Evolutionary conservation across 495 filamentous ascomycete species (phyloP), one percentile per base, ranked within the genome.

Genomic region (Aeminium ludgeri): DNA sequence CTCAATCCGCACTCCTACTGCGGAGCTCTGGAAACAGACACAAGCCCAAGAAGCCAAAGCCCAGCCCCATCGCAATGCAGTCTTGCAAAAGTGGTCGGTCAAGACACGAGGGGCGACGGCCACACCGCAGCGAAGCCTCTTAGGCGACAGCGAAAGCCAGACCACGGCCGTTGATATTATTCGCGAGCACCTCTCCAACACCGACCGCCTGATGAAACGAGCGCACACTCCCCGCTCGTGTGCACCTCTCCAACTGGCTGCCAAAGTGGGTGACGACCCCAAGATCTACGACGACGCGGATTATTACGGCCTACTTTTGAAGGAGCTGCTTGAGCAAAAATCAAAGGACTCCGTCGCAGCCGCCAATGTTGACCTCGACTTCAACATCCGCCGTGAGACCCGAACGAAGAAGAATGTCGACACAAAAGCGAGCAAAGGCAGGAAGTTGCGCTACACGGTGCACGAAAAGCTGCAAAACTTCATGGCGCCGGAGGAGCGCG

Each of bases 391-490:
- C 6, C 46, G 56, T 2, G 83, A 86, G 50, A 80, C 79, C 36
- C 89, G 86, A 57, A 73, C 74, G 15, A 78, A 79, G 61, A 80
- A 82, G 48, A 67, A 74, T 27, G 78, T 96, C 13, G 89, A 97
- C 61, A 84, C 85, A 12, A 87, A 84, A 50, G 91, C 91, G 10
- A 92, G 84, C 51, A 96, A 96, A 63, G 89, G 89, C 4, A 65
- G 89, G 38, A 97, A 94, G 62, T 70, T 97, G 72, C 65, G 80
- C 33, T 96, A 81, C 60, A 83, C 78, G 34, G 85, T 96, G 13
- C 87, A 96, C 52, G 86, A 96, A 64, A 96, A 94, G 60, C 59
- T 97, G 46, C 82, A 89, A 65, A 95, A 95, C 62, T 96, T 96
- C 55, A 94, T 95, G 86, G 86, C 85, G 20, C 80, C 87, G 0